phyloP scores from a whole-genome alignment of 73 alveolate genomes.

The Tetrahymena malaccensis region DNA sequence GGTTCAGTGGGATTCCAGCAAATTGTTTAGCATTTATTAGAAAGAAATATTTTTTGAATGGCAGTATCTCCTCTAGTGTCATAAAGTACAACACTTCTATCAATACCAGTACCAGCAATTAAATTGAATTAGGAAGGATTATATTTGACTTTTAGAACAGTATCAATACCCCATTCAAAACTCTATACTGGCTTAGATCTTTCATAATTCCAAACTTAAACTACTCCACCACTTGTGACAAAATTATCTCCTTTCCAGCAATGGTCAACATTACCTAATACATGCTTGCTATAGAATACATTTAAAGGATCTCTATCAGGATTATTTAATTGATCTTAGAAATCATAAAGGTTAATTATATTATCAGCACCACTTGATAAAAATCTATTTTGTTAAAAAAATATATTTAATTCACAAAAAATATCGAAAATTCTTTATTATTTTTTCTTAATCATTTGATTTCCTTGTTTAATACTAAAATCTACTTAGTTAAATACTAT shows the following conservation, averaged over 20 bases:
- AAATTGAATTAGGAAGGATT: constrained; percentile 87
- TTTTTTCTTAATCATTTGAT: neutral
- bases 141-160: constrained; percentile 78
- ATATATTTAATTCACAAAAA: neutral
- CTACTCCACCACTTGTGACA: constrained; percentile 72
- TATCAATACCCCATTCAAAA: constrained; percentile 91
- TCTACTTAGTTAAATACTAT: too few relatives aligned
- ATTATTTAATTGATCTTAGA: constrained; percentile 6
- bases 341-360: constrained; percentile 23
- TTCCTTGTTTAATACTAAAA: neutral
- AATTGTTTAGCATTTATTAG: constrained; percentile 80
- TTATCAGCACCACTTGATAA: constrained; percentile 41
- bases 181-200: constrained; percentile 84
- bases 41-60: constrained; percentile 72
- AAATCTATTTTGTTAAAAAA: neutral
- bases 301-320: constrained; percentile 23
- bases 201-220: constrained; percentile 92
- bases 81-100: constrained; percentile 82
- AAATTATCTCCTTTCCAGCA: neutral
- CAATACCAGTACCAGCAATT: constrained; percentile 71
- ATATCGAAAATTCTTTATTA: too few relatives aligned
- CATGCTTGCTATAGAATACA: constrained; percentile 20
- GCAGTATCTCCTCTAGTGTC: constrained; percentile 91
- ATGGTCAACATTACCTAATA: constrained; percentile 25
- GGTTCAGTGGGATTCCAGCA: constrained; percentile 99